Conservation (phyloP, 352 stramenopile species). For the Thalassiosira livingstoniorum region DNA sequence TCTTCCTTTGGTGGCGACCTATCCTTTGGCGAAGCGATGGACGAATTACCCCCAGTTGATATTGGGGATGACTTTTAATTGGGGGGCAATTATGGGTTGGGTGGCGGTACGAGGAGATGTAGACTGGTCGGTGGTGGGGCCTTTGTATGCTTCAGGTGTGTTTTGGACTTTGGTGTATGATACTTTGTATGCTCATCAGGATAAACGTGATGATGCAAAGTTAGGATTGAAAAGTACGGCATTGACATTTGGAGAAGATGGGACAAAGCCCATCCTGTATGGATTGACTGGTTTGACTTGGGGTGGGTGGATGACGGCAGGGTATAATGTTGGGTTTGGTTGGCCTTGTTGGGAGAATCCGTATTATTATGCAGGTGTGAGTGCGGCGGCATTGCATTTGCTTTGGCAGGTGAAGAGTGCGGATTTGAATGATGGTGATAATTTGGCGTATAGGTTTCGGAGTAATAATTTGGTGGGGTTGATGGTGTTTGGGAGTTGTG, state of each 20-base stretch:
- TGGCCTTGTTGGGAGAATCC: constrained; percentile 45
- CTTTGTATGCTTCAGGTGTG: constrained; percentile 94
- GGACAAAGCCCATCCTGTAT: constrained; percentile 92
- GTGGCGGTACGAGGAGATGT: constrained; percentile 71
- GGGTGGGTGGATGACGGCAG: constrained; percentile 69
- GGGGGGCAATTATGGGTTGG: constrained; percentile 93
- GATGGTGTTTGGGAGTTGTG: constrained; percentile 77
- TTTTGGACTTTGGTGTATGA: constrained; percentile 99
- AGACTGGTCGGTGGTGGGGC: constrained; percentile 88
- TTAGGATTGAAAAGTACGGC: constrained; percentile 96
- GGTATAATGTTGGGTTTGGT: constrained; percentile 86
- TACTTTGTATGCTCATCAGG: constrained; percentile 98
- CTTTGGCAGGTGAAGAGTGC: constrained; percentile 97
- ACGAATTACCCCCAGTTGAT: constrained; percentile 97
- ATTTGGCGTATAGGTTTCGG: constrained; percentile 92
- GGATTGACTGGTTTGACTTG: constrained; percentile 60
- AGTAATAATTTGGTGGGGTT: constrained; percentile 89
- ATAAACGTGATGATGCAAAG: constrained; percentile 96
- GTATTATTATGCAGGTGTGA: constrained; percentile 91
- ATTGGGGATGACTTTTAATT: constrained; percentile 98
- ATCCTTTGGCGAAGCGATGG: constrained; percentile 98
- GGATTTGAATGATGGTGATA: constrained; percentile 93
- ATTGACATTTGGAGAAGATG: constrained; percentile 92
- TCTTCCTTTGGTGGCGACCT: constrained; percentile 93
- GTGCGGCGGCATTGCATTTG: constrained; percentile 90